Evolutionary conservation across 192 early-diverging fungal species (phyloP), one percentile per base, ranked within the genome.

Genomic region (Mortierella antarctica): DNA sequence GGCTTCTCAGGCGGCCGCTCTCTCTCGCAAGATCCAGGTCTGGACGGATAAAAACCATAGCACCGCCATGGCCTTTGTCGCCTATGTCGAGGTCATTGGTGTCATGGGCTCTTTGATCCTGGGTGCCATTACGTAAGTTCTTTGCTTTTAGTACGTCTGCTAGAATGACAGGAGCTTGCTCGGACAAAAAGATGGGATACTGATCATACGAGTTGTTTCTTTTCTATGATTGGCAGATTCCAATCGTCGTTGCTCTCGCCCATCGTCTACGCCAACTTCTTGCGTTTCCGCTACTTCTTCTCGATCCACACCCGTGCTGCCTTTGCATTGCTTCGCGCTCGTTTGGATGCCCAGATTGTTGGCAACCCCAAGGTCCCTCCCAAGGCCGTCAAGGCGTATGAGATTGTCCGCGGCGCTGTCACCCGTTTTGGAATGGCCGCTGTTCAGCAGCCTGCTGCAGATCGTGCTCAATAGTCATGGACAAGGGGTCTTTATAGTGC

Each of bases 221-320:
- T 72, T 42, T 46, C 82, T 87, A 42, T 65, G 85, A 54, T 72
- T 75, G 17, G 79, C 83, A 77, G 80, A 39, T 77, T 83, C 85
- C 52, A 88, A 20, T 68, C 79, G 20, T 72, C 86, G 9, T 82
- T 93, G 57, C 71, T 89, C 65, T 87, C 85, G 15, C 84, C 85
- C 48, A 61, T 95, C 41, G 60, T 94, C 13, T 94, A 89, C 65
- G 83, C 80, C 47, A 89, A 92, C 67, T 94, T 94, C 78, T 79
- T 95, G 69, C 85, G 88, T 23, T 92, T 94, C 85, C 82, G 94
- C 31, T 92, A 88, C 74, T 84, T 89, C 81, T 86, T 93, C 54
- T 89, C 86, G 42, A 62, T 87, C 41, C 87, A 87, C 65, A 85
- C 84, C 10, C 80, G 83, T 49, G 69, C 72, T 47, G 82, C 84